These are phyloP conservation scores for Linderina pennispora DNA, from an alignment of 192 early-diverging fungal genomes.

Conservation along the genomic window DNA sequence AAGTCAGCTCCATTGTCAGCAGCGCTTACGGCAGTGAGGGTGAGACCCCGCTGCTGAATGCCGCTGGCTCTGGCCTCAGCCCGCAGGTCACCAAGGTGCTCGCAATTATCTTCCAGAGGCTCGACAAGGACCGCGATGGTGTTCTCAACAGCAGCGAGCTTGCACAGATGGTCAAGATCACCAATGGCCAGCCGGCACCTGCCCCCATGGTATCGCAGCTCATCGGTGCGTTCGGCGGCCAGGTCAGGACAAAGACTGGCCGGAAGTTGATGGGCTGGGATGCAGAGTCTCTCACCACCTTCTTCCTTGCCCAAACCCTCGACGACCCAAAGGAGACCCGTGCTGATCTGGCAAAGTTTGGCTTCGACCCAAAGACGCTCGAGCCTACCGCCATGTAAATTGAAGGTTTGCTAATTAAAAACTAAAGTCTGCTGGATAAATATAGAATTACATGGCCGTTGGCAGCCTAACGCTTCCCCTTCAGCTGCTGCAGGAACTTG, in stretches of 20 bases:
- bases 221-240: slow-evolving; percentile 34
- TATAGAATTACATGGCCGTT: too few species aligned
- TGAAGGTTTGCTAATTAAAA: too few species aligned
- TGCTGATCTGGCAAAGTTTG: slow-evolving; percentile 36
- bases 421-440: too few species aligned
- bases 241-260: slow-evolving; percentile 12
- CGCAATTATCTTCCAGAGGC: slow-evolving; percentile 29
- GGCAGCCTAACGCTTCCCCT: neutral
- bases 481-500: slow-evolving; percentile 21
- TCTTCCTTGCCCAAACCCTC: slow-evolving; percentile 38
- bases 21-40: slow-evolving; percentile 19
- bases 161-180: slow-evolving; percentile 20
- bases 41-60: slow-evolving; percentile 31
- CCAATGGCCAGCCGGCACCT: slow-evolving; percentile 29
- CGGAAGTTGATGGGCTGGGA: slow-evolving; percentile 26
- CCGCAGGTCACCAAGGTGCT: slow-evolving; percentile 30
- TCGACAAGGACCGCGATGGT: slow-evolving; percentile 44
- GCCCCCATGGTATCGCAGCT: slow-evolving; percentile 24
- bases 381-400: neutral
- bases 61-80: slow-evolving; percentile 24
- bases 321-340: slow-evolving; percentile 44
- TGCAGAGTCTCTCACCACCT: slow-evolving; percentile 21
- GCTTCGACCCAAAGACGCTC: slow-evolving; percentile 36
- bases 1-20: slow-evolving; percentile 19
- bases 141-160: slow-evolving; percentile 32